phyloP scores from a whole-genome alignment of 129 eudicot genomes.

The Flaveria sonorensis region DNA sequence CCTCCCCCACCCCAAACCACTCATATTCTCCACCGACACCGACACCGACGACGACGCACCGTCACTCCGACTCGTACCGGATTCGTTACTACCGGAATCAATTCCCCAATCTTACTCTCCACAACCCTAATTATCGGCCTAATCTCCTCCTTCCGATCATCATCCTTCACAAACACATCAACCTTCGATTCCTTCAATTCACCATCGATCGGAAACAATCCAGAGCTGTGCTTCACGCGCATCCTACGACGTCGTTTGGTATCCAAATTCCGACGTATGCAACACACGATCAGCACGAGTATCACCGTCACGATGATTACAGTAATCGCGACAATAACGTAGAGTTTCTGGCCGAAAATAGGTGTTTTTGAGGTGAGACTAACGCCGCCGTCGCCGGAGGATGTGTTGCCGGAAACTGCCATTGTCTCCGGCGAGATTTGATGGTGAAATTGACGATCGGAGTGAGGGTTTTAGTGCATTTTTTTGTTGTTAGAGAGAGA shows the following conservation, averaged over 20 bases:
- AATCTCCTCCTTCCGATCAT: constrained; percentile 33
- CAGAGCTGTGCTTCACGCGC: constrained; percentile 51
- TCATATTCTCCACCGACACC: constrained; percentile 53
- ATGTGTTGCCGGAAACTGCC: constrained; percentile 46
- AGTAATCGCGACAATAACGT: constrained; percentile 54
- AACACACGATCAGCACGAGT: constrained; percentile 41
- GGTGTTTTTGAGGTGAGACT: constrained; percentile 51
- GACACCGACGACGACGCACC: constrained; percentile 48
- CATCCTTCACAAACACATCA: constrained; percentile 28
- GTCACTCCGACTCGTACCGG: constrained; percentile 57
- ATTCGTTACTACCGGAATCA: constrained; percentile 55
- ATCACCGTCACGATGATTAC: constrained; percentile 35
- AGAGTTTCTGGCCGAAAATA: constrained; percentile 62
- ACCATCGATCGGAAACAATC: constrained; percentile 44
- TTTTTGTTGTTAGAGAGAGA: constrained; percentile 20
- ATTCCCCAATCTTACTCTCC: constrained; percentile 50
- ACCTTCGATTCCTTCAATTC: constrained; percentile 20
- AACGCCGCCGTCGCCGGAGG: constrained; percentile 29
- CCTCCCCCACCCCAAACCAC: constrained; percentile 66
- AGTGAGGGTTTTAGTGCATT: constrained; percentile 20
- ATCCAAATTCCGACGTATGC: constrained; percentile 42
- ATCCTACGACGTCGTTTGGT: constrained; percentile 52
- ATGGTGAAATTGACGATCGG: neutral
- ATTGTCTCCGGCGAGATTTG: constrained; percentile 38
- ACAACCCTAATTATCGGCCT: constrained; percentile 37